Evolutionary conservation across 2,329 filamentous ascomycete genomes (phyloP).

Genomic region (Aspergillus nomiae): DNA sequence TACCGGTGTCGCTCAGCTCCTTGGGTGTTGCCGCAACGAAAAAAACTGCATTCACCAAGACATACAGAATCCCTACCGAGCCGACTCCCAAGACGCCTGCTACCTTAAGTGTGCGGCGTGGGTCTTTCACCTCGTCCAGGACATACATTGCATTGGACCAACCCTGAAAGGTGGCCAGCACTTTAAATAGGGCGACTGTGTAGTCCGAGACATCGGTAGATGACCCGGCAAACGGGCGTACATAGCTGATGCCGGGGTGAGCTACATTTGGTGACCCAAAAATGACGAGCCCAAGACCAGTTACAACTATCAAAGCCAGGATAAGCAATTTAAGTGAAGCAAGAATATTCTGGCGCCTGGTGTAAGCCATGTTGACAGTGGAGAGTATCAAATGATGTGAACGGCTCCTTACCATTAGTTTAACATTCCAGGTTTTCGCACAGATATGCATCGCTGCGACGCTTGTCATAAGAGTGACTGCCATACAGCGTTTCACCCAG

Average conservation of each 20-base stretch:
- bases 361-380: background rate
- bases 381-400: background rate
- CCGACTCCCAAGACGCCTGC: slow-evolving; percentile 64
- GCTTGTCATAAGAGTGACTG: slow-evolving; percentile 65
- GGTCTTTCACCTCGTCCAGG: slow-evolving; percentile 66
- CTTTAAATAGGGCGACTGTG: slow-evolving; percentile 71
- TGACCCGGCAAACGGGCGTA: slow-evolving; percentile 65
- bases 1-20: slow-evolving; percentile 44
- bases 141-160: slow-evolving; percentile 39
- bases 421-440: slow-evolving; percentile 66
- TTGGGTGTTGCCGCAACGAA: slow-evolving; percentile 55
- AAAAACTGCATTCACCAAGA: slow-evolving; percentile 68
- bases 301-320: slow-evolving; percentile 65
- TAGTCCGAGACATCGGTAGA: slow-evolving; percentile 61
- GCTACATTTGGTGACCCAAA: slow-evolving; percentile 60
- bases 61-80: slow-evolving; percentile 63
- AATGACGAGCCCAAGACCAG: slow-evolving; percentile 63
- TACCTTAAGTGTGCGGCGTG: slow-evolving; percentile 64
- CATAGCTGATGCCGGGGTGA: slow-evolving; percentile 62
- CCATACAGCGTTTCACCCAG: slow-evolving; percentile 69
- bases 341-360: slow-evolving; percentile 53
- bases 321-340: slow-evolving; percentile 68
- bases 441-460: slow-evolving; percentile 68
- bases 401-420: slow-evolving; percentile 51
- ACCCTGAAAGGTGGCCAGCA: slow-evolving; percentile 67